Base-by-base conservation (phyloP, 1,139 yeast species). In the Geotrichum fermentans region DNA sequence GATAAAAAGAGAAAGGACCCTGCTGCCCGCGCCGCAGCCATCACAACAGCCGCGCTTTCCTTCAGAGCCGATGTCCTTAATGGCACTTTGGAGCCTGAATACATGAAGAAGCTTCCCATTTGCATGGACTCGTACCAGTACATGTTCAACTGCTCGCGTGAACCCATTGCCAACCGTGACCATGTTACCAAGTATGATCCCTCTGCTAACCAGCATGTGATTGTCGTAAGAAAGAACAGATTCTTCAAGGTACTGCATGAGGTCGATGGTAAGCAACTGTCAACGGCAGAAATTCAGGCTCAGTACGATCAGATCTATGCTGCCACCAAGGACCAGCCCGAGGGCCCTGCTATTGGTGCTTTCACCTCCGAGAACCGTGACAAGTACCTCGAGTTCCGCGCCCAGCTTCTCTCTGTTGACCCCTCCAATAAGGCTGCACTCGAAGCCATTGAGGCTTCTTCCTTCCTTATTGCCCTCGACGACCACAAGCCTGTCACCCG, bases 101-200 rank as follows among this genome's bases (percentile, higher is more conserved):
- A 83, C 56, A 80, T 88, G 72, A 85, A 79, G 71, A 83, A 82
- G 50, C 75, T 75, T 58, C 96, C 97, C 20, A 83, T 79, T 66
- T 90, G 97, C 70, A 90, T 90, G 97, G 90, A 88, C 67, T 84
- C 95, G 34, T 90, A 87, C 77, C 79, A 78, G 63, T 79, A 81
- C 73, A 85, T 92, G 96, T 92, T 92, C 74, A 88, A 89, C 73
- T 86, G 84, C 64, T 79, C 87, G 53, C 78, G 97, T 63, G 77
- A 86, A 45, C 96, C 97, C 21, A 78, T 75, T 48, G 73, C 73
- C 36, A 72, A 75, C 41, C 54, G 61, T 21, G 70, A 66, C 52
- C 57, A 52, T 37, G 56, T 61, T 34, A 59, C 55, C 24, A 50
- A 65, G 55, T 71, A 73, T 59, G 69, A 73, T 60, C 71, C 73